phyloP scores from a whole-genome alignment of 495 filamentous ascomycete species.

The Daldinia loculata region DNA sequence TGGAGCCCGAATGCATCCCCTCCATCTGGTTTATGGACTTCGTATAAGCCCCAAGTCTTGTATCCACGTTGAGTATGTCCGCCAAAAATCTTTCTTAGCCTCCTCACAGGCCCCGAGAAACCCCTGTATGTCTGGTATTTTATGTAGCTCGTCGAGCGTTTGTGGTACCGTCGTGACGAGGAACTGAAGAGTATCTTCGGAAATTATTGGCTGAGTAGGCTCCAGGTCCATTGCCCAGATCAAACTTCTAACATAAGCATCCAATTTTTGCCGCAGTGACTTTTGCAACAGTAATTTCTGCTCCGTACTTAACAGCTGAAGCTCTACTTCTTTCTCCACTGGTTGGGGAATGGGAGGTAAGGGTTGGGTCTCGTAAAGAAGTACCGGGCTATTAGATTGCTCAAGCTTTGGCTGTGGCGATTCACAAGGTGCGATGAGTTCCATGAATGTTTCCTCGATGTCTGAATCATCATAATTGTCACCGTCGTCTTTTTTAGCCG shows the following conservation, averaged over 20 bases:
- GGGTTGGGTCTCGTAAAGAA: not conserved
- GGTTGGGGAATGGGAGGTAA: not conserved
- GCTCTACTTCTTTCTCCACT: not conserved
- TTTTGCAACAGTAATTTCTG: constrained; percentile 5
- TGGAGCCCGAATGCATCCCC: no score
- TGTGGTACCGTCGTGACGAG: constrained; percentile 12
- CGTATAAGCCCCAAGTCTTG: not conserved
- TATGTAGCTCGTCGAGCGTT: constrained; percentile 12
- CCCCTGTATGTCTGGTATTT: constrained; percentile 7
- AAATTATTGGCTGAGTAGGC: constrained; percentile 9
- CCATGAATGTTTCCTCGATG: constrained; percentile 59
- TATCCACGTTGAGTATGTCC: constrained; percentile 5
- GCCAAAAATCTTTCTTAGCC: constrained; percentile 6
- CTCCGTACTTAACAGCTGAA: not conserved
- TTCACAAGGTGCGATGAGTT: not conserved
- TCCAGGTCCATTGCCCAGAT: constrained; percentile 1
- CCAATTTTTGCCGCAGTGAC: constrained; percentile 1
- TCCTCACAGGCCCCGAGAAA: constrained; percentile 5
- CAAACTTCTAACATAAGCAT: constrained; percentile 8
- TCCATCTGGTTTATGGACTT: not conserved
- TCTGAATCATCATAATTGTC: constrained; percentile 66
- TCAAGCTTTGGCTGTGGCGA: constrained; percentile 6
- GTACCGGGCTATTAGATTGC: not conserved
- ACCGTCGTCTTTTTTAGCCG: constrained; percentile 33
- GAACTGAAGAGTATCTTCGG: constrained; percentile 6